phyloP scores from a whole-genome alignment of 257 asterid species.

The Agastache rugosa region DNA sequence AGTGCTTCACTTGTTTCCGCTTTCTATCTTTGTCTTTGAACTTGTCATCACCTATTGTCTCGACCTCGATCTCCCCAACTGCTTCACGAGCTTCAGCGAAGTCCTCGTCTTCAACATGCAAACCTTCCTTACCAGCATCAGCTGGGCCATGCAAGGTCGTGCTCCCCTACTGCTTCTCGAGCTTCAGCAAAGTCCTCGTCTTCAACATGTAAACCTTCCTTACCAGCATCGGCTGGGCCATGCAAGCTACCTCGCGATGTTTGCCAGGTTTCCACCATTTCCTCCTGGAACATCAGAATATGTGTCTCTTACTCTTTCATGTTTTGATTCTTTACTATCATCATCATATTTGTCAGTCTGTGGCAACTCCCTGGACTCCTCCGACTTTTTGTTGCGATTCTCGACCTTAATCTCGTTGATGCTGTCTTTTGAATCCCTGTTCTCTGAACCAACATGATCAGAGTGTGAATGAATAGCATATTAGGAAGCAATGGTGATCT shows the following conservation, averaged over 20 bases:
- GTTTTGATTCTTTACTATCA: constrained; percentile 68
- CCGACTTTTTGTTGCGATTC: constrained; percentile 64
- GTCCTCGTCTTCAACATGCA: constrained; percentile 58
- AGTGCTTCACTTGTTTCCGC: constrained; percentile 86
- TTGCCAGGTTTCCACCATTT: constrained; percentile 63
- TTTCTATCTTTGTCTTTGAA: constrained; percentile 84
- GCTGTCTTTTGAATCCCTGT: constrained; percentile 66
- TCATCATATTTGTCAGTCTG: constrained; percentile 64
- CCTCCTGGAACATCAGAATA: constrained; percentile 66
- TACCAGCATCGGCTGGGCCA: constrained; percentile 59
- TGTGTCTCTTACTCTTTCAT: constrained; percentile 67
- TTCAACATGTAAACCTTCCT: constrained; percentile 62
- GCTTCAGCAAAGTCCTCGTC: constrained; percentile 64
- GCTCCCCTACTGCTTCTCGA: constrained; percentile 81
- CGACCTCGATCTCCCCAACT: constrained; percentile 82
- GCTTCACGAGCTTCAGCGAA: constrained; percentile 71
- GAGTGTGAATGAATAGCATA: constrained; percentile 55
- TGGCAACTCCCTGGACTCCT: constrained; percentile 63
- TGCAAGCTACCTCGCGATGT: constrained; percentile 57
- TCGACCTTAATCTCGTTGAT: constrained; percentile 66
- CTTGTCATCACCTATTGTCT: constrained; percentile 78
- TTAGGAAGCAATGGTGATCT: constrained; percentile 69
- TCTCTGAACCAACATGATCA: constrained; percentile 66
- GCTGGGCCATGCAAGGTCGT: constrained; percentile 66
- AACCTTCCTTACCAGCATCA: constrained; percentile 68